These are phyloP conservation scores for Hippophae tibetana DNA, from an alignment of 306 rosid genomes.

Conservation along the genomic window DNA sequence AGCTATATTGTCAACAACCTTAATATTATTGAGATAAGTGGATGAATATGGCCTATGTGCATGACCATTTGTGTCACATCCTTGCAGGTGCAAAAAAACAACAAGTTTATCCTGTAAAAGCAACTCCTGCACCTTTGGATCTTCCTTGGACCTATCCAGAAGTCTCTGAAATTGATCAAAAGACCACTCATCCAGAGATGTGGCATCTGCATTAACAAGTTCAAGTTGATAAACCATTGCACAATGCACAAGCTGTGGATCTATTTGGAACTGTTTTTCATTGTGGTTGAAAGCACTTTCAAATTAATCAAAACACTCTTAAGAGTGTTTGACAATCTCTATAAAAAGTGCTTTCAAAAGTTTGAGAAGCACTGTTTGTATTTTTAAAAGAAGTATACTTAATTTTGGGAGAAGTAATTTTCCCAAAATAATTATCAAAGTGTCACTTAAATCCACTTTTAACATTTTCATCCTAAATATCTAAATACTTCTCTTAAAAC, in stretches of 20 bases:
- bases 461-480: too few relatives aligned
- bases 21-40: slow-evolving; percentile 84
- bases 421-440: too few relatives aligned
- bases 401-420: too few relatives aligned
- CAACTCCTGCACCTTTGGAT: slow-evolving; percentile 48
- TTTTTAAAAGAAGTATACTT: too few relatives aligned
- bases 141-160: slow-evolving; percentile 60
- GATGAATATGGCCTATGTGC: slow-evolving; percentile 79
- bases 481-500: too few relatives aligned
- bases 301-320: too few relatives aligned
- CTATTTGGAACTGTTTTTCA: too few relatives aligned
- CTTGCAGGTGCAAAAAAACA: slow-evolving; percentile 73
- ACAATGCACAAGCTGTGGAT: slow-evolving; percentile 7
- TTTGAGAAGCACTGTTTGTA: too few relatives aligned
- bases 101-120: slow-evolving; percentile 66
- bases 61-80: slow-evolving; percentile 92
- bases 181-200: slow-evolving; percentile 90
- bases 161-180: slow-evolving; percentile 75
- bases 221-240: slow-evolving; percentile 9
- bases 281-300: too few relatives aligned
- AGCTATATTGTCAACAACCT: slow-evolving; percentile 78
- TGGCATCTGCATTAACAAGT: slow-evolving; percentile 59
- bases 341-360: too few relatives aligned
- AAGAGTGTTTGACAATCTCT: too few relatives aligned
- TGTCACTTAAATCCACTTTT: too few relatives aligned